Evolutionary conservation across 2,329 filamentous ascomycete genomes (phyloP), one percentile per base, ranked within the genome.

Genomic region (Huntiella savannae): DNA sequence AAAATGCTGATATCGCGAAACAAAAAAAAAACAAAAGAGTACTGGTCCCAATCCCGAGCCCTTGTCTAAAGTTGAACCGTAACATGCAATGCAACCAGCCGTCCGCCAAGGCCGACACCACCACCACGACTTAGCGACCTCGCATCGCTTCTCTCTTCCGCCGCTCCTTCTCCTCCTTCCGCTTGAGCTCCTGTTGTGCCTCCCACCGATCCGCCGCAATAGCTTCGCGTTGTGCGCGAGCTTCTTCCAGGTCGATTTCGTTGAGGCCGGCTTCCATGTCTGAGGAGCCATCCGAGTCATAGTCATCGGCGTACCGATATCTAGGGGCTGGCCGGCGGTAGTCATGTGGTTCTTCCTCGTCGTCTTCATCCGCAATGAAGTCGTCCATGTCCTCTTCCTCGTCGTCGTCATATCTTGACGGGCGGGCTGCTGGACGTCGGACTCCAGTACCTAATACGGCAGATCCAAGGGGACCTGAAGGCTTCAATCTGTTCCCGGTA

Each of bases 191-290:
- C 37, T 80, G 68, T 2, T 66, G 67, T 53, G 80, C 63, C 49
- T 80, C 75, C 53, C 73, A 65, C 13, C 71, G 65, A 54, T 87
- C 82, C 57, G 87, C 82, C 40, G 69, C 68, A 39, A 71, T 72
- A 17, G 80, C 82, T 46, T 70, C 66, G 28, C 64, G 60, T 50
- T 78, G 70, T 2, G 81, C 79, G 43, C 63, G 57, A 40, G 67
- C 63, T 58, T 88, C 82, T 58, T 88, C 82, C 33, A 70, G 64
- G 50, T 85, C 79, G 45, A 87, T 73, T 53, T 86, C 81, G 50
- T 77, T 78, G 34, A 79, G 58, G 33, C 79, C 80, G 2, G 79
- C 82, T 58, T 86, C 81, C 79, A 86, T 86, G 54, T 84, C 82
- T 4, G 79, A 83, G 4, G 77, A 81, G 4, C 58, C 74, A 46